Percentiles rank a stretch among this genome's conserved stretches.
Evolutionary conservation across 306 rosid genomes (phyloP).

Genomic region (Acacia crassicarpa): DNA sequence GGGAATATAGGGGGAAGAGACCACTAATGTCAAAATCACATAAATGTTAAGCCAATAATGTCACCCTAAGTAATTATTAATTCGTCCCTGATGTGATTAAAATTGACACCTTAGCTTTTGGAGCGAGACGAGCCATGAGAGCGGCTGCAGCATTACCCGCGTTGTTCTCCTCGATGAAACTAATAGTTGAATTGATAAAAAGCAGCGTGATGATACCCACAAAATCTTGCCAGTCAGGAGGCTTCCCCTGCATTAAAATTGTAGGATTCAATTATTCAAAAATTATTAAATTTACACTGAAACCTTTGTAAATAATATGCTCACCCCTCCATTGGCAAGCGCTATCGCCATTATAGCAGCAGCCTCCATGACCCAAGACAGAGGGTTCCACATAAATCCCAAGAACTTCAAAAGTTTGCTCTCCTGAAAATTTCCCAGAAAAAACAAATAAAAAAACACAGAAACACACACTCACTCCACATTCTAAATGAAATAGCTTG

Average conservation of each 20-base stretch:
- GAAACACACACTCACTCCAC: background rate
- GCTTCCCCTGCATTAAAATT: conserved; percentile 63
- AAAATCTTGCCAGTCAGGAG: conserved; percentile 99
- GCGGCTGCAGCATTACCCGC: conserved; percentile 99
- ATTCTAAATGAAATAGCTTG: background rate
- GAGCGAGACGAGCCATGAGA: conserved; percentile 98
- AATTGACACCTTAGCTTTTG: conserved; percentile 88
- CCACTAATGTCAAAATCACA: conserved; percentile 19
- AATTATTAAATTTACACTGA: background rate
- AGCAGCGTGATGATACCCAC: conserved; percentile 97
- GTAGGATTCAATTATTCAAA: background rate
- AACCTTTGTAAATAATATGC: conserved; percentile 7
- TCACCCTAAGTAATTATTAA: background rate
- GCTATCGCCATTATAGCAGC: conserved; percentile 99
- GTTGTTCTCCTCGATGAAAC: conserved; percentile 97
- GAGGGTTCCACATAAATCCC: conserved; percentile 99
- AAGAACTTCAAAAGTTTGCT: conserved; percentile 84
- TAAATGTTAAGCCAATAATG: background rate
- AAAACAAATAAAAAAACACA: background rate
- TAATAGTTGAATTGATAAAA: conserved; percentile 87
- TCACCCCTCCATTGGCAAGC: conserved; percentile 97
- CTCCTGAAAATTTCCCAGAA: conserved; percentile 64
- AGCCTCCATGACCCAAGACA: conserved; percentile 99
- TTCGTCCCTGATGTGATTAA: background rate
- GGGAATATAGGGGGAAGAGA: background rate